Conservation (phyloP, 2,329 filamentous ascomycete genomes). For the Tolypocladium nubicola region DNA sequence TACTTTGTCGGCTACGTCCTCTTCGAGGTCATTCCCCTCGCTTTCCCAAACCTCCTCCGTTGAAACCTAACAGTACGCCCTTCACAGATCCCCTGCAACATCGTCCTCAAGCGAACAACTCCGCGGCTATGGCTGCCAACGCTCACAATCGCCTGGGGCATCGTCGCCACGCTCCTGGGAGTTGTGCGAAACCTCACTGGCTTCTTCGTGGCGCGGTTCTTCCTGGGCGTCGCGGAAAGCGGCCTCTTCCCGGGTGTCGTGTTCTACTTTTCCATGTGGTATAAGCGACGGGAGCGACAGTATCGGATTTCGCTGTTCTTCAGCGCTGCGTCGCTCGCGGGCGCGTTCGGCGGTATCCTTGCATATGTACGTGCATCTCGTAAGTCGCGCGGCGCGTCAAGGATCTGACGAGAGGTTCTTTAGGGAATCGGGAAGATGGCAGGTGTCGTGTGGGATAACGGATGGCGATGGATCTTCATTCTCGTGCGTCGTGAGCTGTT, state of each 20-base stretch:
- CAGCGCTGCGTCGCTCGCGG: constrained; percentile 41
- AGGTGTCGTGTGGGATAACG: constrained; percentile 38
- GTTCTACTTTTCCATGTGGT: constrained; percentile 44
- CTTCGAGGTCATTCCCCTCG: constrained; percentile 33
- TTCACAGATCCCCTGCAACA: constrained; percentile 46
- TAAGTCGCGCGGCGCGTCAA: no score
- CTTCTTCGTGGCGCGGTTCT: constrained; percentile 43
- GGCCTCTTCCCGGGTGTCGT: constrained; percentile 41
- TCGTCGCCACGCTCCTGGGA: constrained; percentile 39
- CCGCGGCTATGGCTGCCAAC: constrained; percentile 47
- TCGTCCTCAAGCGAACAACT: constrained; percentile 49
- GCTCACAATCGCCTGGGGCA: constrained; percentile 43
- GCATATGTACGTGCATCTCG: constrained; percentile 29
- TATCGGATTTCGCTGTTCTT: constrained; percentile 48
- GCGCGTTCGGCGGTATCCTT: constrained; percentile 45
- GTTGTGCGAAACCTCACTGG: constrained; percentile 38
- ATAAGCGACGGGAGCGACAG: constrained; percentile 41
- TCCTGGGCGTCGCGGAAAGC: constrained; percentile 43
- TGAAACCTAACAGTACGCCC: not conserved
- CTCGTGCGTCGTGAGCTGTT: constrained; percentile 26
- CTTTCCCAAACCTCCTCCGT: no score
- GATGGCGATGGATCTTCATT: constrained; percentile 52
- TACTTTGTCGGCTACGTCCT: constrained; percentile 54
- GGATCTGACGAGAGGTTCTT: not conserved
- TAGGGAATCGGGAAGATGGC: constrained; percentile 44